phyloP scores from a whole-genome alignment of 768 basidiomycete species.

The Amanita polypyramis region DNA sequence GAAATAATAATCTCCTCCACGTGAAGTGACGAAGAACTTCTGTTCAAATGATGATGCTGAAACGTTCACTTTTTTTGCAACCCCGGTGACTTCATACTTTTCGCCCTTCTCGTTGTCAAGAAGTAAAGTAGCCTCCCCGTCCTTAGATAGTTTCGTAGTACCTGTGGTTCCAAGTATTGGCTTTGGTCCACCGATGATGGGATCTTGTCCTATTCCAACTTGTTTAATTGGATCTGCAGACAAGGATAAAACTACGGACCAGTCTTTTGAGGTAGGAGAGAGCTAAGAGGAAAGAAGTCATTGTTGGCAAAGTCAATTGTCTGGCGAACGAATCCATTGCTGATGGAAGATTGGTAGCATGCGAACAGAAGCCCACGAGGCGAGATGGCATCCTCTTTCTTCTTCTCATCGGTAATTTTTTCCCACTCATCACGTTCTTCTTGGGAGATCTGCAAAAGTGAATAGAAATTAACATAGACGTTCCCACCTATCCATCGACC shows the following conservation, averaged over 20 bases:
- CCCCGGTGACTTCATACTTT: no score
- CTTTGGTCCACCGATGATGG: background rate
- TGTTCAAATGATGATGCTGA: background rate
- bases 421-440: no score
- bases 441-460: no score
- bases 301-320: background rate
- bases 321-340: background rate
- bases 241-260: background rate
- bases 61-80: no score
- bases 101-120: no score
- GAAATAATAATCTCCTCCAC: conserved; percentile 19
- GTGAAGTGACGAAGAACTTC: conserved; percentile 10
- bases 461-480: no score
- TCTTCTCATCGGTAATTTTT: background rate
- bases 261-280: background rate
- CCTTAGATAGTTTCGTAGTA: conserved; percentile 1
- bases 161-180: background rate
- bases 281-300: background rate
- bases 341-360: background rate
- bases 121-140: conserved; percentile 12
- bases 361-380: background rate
- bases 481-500: no score
- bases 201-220: background rate
- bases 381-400: background rate
- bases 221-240: no score